Base-by-base conservation (phyloP, 164 flowering plant species). In the Tinospora cordifolia region DNA sequence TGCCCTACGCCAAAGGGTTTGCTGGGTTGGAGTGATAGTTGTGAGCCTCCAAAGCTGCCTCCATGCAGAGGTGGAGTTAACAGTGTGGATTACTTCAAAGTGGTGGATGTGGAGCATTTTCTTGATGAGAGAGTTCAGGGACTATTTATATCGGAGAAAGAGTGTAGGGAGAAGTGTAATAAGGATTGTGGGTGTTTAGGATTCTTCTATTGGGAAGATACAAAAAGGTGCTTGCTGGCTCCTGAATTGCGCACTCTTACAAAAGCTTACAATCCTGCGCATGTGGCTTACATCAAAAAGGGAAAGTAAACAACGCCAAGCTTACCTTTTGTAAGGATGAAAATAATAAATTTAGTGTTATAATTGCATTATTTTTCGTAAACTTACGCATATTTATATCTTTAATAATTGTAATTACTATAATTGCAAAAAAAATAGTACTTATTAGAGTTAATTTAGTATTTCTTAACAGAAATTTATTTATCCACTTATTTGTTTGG, bases 201-300 rank as follows among this genome's bases (percentile, higher is more conserved):
- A 10, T 54, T 54, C 60, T 54, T 54, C 21, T 54, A 54, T 10
- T 54, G 60, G 60, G 60, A 54, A 21, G 60, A 54, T 19, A 5
- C 10, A 2, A 21, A n/a, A 1, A 54, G 9, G 60, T 54, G 60
- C 60, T 54, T 19, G 2, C 21, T 54, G 60, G 60, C 60, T n/a
- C 60, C 60, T n/a, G 60, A 54, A 30, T 30, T 30, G 36, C 36
- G 36, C 36, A 30, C 36, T 30, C 36, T 30, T 30, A 72, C 36
- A 7, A 80, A 78, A 62, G 80, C 70, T 2, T 67, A 70, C 4
- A 72, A 81, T 36, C 38, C 71, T 2, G 47, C 81, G 54, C 74
- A 74, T 27, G 82, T 81, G 8, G 86, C 74, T 11, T 80, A 78
- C 58, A 77, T 82, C 62, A 79, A 79, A 74, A 65, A 67, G 60